Base-by-base conservation (phyloP, 805 yeast species). In the Yamadazyma endophytica region DNA sequence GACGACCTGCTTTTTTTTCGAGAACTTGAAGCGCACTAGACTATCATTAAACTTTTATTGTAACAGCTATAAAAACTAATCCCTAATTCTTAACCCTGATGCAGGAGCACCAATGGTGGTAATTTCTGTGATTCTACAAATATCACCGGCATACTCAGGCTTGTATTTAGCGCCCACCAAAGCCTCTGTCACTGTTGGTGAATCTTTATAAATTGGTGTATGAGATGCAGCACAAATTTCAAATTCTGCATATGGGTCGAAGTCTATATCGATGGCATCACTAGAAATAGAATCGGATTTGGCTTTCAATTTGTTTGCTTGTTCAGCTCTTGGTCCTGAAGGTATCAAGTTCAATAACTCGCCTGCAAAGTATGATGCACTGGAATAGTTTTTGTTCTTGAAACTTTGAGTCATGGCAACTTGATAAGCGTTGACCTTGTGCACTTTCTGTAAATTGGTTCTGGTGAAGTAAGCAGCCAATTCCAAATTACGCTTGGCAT, bases 361-460 rank as follows among this genome's bases (percentile, higher is more conserved):
- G 14, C 73, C 68, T 0, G 98, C 97, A 68, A 92, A 92, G 52
- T 78, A 79, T 5, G 96, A 77, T 1, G 98, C 96, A 38, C 82
- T 75, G 3, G 89, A 81, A 62, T 64, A 92, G 62, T 92, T 90
- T 58, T 89, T 88, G 55, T 82, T 71, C 55, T 83, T 85, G 73
- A 85, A 88, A 23, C 92, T 77, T 65, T 86, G 95, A 26, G 83
- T 79, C 92, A 90, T 84, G 23, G 99, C 98, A 35, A 88, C 96
- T 56, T 87, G 94, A 48, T 88, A 70, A 9, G 97, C 96, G 51
- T 87, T 82, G 32, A 82, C 76, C 37, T 82, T 76, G 59, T 92
- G 98, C 6, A 82, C 81, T 21, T 84, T 79, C 42, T 82, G 86
- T 46, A 92, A 72, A 43, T 82, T 75, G 17, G 89, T 81, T 52